A percentile compares a stretch with the other conserved stretches of the same genome.
Conservation (phyloP, 2,329 filamentous ascomycete genomes). For the Dactylella cylindrospora region DNA sequence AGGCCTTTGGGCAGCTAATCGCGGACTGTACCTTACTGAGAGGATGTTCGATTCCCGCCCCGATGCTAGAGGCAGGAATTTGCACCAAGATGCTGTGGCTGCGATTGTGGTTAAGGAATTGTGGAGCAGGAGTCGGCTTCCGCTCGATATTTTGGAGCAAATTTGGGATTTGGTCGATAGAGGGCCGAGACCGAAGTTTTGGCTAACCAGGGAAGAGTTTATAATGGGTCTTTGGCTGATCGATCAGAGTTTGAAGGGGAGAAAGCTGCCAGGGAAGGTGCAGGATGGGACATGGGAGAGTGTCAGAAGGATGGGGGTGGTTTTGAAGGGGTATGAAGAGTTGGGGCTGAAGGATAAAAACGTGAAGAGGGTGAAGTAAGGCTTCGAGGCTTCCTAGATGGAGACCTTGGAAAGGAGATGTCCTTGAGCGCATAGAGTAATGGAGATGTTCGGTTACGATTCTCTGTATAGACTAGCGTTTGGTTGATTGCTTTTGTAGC, state of each 20-base stretch:
- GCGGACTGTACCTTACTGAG: slow-evolving; percentile 56
- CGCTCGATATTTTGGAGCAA: slow-evolving; percentile 68
- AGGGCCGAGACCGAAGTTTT: slow-evolving; percentile 55
- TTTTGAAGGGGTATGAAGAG: slow-evolving; percentile 37
- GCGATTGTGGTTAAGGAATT: slow-evolving; percentile 72
- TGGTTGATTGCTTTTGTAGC: no score
- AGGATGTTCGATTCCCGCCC: slow-evolving; percentile 47
- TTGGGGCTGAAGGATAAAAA: slow-evolving; percentile 32
- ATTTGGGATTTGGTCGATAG: slow-evolving; percentile 75
- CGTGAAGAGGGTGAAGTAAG: slow-evolving; percentile 32
- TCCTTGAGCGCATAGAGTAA: no score
- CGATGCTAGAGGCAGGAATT: slow-evolving; percentile 25
- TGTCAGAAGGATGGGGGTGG: slow-evolving; percentile 56
- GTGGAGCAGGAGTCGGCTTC: slow-evolving; percentile 71
- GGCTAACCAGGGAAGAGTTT: slow-evolving; percentile 69
- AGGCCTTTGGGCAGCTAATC: slow-evolving; percentile 80
- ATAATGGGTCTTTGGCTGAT: slow-evolving; percentile 82
- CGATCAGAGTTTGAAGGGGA: slow-evolving; percentile 75
- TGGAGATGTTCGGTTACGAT: no score
- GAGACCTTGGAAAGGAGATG: no score
- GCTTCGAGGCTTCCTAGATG: no score
- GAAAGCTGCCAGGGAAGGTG: slow-evolving; percentile 73
- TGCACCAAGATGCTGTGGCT: slow-evolving; percentile 59
- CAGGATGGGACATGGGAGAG: slow-evolving; percentile 75
- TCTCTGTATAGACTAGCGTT: no score